phyloP scores from a whole-genome alignment of 208 protist genomes.

The Zelonia costaricensis region DNA sequence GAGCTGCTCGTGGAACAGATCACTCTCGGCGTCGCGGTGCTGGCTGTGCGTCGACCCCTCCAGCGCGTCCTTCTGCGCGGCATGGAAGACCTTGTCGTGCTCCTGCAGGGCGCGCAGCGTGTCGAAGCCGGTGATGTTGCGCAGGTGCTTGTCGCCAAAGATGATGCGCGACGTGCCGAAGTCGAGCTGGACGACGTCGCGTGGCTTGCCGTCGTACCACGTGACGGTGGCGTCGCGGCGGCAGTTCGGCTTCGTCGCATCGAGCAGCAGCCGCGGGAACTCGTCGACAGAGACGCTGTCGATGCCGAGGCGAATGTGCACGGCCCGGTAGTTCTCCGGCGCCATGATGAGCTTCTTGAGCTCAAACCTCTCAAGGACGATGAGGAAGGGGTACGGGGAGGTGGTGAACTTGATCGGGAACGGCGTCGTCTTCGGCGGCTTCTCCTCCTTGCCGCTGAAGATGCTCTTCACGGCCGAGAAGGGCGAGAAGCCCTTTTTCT shows the following conservation, averaged over 20 bases:
- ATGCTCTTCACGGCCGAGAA: slow-evolving; percentile 25
- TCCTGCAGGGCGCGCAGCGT: slow-evolving; percentile 39
- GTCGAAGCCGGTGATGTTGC: slow-evolving; percentile 48
- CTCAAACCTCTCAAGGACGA: slow-evolving; percentile 42
- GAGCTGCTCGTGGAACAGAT: slow-evolving; percentile 37
- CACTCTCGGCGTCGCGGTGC: slow-evolving; percentile 5
- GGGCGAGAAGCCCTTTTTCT: slow-evolving; percentile 30
- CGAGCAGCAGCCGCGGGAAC: slow-evolving; percentile 41
- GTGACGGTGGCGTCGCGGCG: slow-evolving; percentile 18
- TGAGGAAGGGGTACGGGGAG: slow-evolving; percentile 40
- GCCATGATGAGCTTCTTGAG: slow-evolving; percentile 39
- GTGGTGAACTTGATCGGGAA: slow-evolving; percentile 38
- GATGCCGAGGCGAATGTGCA: slow-evolving; percentile 47
- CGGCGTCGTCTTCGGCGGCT: slow-evolving; percentile 29
- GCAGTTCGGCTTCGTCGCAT: slow-evolving; percentile 29
- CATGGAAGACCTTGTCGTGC: slow-evolving; percentile 34
- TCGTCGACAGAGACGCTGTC: slow-evolving; percentile 24
- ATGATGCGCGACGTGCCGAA: slow-evolving; percentile 36
- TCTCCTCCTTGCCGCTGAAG: slow-evolving; percentile 32
- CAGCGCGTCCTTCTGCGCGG: slow-evolving; percentile 18
- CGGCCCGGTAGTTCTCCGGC: slow-evolving; percentile 44
- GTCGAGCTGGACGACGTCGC: slow-evolving; percentile 27
- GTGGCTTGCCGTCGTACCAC: slow-evolving; percentile 29
- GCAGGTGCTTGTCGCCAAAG: slow-evolving; percentile 46
- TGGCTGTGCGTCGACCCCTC: slow-evolving; percentile 11